A percentile compares a stretch with the other conserved stretches of the same genome.
phyloP scores from a whole-genome alignment of 306 rosid species.

The Cicer judaicum region DNA sequence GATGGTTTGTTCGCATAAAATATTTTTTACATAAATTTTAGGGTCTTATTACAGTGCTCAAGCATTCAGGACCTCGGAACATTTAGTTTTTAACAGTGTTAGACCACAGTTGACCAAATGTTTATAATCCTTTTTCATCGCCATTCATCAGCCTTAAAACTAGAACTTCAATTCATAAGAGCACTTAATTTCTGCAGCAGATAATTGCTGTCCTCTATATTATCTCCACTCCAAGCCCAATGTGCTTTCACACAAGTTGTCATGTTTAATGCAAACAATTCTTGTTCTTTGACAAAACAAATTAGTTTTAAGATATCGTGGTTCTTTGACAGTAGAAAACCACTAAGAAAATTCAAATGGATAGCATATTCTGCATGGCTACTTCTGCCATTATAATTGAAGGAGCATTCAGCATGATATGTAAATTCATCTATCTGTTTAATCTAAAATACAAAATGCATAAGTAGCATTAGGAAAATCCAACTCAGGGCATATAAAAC shows the following conservation, averaged over 20 bases:
- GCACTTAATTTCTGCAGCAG: constrained; percentile 11
- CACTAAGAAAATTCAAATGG: constrained; percentile 18
- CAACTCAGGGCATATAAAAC: constrained; percentile 40
- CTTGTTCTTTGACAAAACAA: constrained; percentile 16
- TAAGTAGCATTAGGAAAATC: constrained; percentile 37
- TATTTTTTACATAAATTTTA: constrained; percentile 26
- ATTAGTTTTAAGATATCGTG: constrained; percentile 13
- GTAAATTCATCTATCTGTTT: constrained; percentile 35
- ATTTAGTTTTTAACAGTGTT: constrained; percentile 12
- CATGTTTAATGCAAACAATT: constrained; percentile 28
- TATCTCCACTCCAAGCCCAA: constrained; percentile 24
- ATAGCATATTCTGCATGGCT: constrained; percentile 22
- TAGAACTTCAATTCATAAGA: constrained; percentile 27
- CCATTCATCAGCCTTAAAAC: not conserved
- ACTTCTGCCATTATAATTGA: constrained; percentile 21
- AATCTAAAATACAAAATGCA: constrained; percentile 27
- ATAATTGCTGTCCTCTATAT: constrained; percentile 20
- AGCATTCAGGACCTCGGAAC: constrained; percentile 40
- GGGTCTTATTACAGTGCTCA: constrained; percentile 10
- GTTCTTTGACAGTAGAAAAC: constrained; percentile 33
- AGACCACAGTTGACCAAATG: constrained; percentile 10
- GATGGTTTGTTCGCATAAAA: constrained; percentile 14
- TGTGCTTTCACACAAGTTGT: constrained; percentile 28
- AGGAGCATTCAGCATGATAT: constrained; percentile 13
- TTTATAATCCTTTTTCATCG: constrained; percentile 14